Conservation (phyloP, 306 rosid genomes). For the Sechiopsis laciniata region DNA sequence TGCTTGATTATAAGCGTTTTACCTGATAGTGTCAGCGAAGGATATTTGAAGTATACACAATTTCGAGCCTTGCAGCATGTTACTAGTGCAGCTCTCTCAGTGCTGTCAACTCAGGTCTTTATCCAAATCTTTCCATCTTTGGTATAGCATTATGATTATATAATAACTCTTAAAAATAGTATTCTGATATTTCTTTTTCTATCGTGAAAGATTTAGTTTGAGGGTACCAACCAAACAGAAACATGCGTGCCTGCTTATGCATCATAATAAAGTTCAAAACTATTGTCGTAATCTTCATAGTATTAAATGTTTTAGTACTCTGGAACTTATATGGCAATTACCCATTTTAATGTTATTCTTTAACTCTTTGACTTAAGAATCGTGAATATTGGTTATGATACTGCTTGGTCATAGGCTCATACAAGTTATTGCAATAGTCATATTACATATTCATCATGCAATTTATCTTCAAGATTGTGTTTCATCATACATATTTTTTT, state of each 20-base stretch:
- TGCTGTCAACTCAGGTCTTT: conserved; percentile 86
- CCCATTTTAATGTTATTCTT: conserved; percentile 2
- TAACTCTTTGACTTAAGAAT: background rate
- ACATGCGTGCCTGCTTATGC: background rate
- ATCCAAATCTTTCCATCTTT: conserved; percentile 10
- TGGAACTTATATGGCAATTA: background rate
- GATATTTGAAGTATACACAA: conserved; percentile 85
- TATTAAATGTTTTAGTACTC: background rate
- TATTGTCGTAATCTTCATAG: conserved; percentile 5
- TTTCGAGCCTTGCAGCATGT: conserved; percentile 87
- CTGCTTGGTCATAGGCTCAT: background rate
- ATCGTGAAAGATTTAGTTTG: background rate
- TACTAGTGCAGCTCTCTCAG: conserved; percentile 76
- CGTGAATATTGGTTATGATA: background rate
- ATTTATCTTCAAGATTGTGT: background rate
- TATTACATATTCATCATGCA: background rate
- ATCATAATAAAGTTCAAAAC: background rate
- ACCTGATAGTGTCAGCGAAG: conserved; percentile 72
- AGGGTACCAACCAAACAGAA: conserved; percentile 3
- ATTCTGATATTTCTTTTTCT: background rate
- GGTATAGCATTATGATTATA: background rate
- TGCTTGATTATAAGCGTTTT: conserved; percentile 18
- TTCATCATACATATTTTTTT: background rate
- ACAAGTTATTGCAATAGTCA: background rate
- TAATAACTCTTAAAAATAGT: background rate